Percentiles rank a stretch among this genome's conserved stretches.
Conservation (phyloP, 139 green algal genomes). For the Tetraselmis striata region DNA sequence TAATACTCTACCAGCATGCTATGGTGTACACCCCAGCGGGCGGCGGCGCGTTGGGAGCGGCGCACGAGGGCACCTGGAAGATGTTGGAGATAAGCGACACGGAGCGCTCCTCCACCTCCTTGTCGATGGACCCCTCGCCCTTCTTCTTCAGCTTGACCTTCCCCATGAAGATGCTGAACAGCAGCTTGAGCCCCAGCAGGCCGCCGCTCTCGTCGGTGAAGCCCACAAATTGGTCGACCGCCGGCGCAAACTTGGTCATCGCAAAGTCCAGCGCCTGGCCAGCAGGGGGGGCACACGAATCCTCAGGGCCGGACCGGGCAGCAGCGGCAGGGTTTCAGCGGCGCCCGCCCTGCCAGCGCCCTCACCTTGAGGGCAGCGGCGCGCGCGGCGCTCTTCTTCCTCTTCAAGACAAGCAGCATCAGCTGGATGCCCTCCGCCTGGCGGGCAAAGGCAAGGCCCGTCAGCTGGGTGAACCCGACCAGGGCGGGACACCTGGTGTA, state of each 20-base stretch:
- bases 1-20: too few species aligned
- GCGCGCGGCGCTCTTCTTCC: slow-evolving; percentile 48
- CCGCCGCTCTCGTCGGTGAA: slow-evolving; percentile 3
- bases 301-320: too few species aligned
- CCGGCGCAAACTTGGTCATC: background rate
- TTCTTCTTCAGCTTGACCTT: slow-evolving; percentile 58
- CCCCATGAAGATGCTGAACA: slow-evolving; percentile 95
- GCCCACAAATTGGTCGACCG: slow-evolving; percentile 41
- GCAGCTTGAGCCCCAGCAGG: slow-evolving; percentile 63
- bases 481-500: too few species aligned
- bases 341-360: background rate
- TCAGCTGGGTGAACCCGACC: background rate
- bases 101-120: slow-evolving; percentile 78
- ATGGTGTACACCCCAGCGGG: too few species aligned
- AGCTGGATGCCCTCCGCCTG: slow-evolving; percentile 76
- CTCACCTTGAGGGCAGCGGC: slow-evolving; percentile 50
- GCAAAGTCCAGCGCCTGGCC: slow-evolving; percentile 83
- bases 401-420: slow-evolving; percentile 86
- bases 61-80: too few species aligned
- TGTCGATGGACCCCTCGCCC: slow-evolving; percentile 31
- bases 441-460: background rate
- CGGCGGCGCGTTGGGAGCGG: too few species aligned
- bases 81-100: slow-evolving; percentile 79
- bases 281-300: too few species aligned
- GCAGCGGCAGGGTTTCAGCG: too few species aligned